Evolutionary conservation across 2,329 filamentous ascomycete genomes (phyloP), one percentile per base, ranked within the genome.

Genomic region (Exutisphaerella laricina): DNA sequence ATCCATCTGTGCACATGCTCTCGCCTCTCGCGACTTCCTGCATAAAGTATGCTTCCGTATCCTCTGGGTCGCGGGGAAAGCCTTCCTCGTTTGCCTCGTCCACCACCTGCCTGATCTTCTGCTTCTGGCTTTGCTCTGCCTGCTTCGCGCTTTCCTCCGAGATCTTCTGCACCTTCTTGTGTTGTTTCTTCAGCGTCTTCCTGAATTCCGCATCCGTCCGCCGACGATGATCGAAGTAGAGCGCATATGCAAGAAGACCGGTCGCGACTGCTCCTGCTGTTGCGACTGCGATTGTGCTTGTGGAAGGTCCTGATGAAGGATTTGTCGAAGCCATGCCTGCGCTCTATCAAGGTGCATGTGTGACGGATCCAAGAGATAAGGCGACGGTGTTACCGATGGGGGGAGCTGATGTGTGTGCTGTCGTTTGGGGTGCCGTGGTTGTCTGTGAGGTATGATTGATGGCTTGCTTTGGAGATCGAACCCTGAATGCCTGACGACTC

Each of bases 31-130:
- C 86, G 53, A 98, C 88, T 70, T 95, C 88, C 65, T 88, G 82
- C 80, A 97, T 94, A 71, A 98, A 98, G 74, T 87, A 98, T 49
- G 81, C 79, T 74, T 98, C 92, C 66, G 87, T 88, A 73, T 95
- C 88, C 66, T 97, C 90, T 25, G 90, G 80, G 59, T 88, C 87
- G 31, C 77, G 75, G 36, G 92, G 92, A 77, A 94, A 96, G 44
- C 90, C 92, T 67, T 94, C 88, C 45, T 85, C 84, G 71, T 88
- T 86, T 57, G 89, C 88, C 58, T 84, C 78, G 58, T 88, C 80
- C 36, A 97, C 84, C 39, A 79, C 80, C 44, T 69, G 68, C 68
- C 83, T 84, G 70, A 98, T 85, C 58, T 75, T 72, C 66, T 85
- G 77, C 62, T 82, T 80, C 71, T 86, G 83, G 65, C 75, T 73